Conservation (phyloP, 495 filamentous ascomycete genomes). For the Annulohypoxylon bovei region DNA sequence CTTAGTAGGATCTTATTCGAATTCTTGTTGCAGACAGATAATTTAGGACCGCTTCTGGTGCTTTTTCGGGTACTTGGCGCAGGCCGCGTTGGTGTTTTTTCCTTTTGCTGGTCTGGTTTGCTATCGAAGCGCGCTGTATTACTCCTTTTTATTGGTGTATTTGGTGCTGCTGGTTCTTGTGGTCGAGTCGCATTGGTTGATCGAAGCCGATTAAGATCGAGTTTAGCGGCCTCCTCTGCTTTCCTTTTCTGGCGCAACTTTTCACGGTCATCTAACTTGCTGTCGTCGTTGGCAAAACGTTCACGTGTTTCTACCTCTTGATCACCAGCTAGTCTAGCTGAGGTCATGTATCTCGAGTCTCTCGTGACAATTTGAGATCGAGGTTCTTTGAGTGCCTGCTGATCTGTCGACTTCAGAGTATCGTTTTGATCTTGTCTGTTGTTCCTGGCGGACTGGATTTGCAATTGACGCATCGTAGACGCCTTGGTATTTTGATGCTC, state of each 20-base stretch:
- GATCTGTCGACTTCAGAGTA: not conserved
- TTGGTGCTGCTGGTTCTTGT: not conserved
- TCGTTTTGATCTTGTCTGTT: not conserved
- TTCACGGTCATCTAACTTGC: not conserved
- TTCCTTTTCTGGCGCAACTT: not conserved
- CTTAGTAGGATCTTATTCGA: not conserved
- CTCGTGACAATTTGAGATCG: not conserved
- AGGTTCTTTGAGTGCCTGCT: not conserved
- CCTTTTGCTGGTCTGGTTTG: not conserved
- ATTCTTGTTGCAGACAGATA: not conserved
- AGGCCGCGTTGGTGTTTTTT: not conserved
- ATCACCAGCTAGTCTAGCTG: not conserved
- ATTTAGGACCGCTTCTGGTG: not conserved
- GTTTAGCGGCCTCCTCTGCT: not conserved
- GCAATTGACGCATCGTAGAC: not conserved
- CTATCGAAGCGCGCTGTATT: not conserved
- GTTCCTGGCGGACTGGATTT: not conserved
- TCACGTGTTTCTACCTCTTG: not conserved
- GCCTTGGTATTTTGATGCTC: slow-evolving; percentile 2
- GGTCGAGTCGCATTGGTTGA: not conserved
- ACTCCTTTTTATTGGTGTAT: not conserved
- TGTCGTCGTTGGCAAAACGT: not conserved
- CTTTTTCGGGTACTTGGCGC: not conserved
- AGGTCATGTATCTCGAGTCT: not conserved
- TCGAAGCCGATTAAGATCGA: not conserved